These are phyloP conservation scores for Chenopodium album DNA, from an alignment of 148 eudicot genomes.

Conservation along the genomic window DNA sequence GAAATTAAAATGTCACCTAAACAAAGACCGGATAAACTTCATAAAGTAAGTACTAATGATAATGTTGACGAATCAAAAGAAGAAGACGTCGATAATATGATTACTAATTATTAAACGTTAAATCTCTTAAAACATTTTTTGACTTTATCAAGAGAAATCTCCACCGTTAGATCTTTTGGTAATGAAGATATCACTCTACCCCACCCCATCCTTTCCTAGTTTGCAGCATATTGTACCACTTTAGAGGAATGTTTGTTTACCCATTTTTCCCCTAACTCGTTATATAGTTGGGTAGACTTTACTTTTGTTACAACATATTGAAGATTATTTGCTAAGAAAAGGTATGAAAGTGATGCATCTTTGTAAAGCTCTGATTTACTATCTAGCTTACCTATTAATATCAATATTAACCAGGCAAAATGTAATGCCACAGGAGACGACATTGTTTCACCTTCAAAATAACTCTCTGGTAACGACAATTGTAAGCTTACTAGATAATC, in stretches of 20 bases:
- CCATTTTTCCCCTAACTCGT: conserved; percentile 73
- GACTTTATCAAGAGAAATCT: conserved; percentile 34
- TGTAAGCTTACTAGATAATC: conserved; percentile 34
- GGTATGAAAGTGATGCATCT: conserved; percentile 58
- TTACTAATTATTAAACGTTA: conserved; percentile 15
- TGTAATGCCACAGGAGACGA: conserved; percentile 38
- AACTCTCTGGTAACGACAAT: conserved; percentile 43
- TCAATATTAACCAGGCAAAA: conserved; percentile 62
- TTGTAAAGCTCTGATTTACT: conserved; percentile 58
- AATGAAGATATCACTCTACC: conserved; percentile 43
- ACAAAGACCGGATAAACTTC: too few relatives aligned
- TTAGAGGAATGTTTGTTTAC: conserved; percentile 42
- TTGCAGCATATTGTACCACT: conserved; percentile 55
- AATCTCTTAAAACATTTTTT: conserved; percentile 55
- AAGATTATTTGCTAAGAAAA: conserved; percentile 75
- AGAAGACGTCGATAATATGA: conserved; percentile 15
- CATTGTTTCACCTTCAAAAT: conserved; percentile 35
- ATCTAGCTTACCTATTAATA: conserved; percentile 65
- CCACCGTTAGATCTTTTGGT: conserved; percentile 38
- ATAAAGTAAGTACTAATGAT: not conserved
- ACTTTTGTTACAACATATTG: conserved; percentile 57
- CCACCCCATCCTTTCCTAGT: conserved; percentile 73
- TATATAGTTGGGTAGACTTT: conserved; percentile 40
- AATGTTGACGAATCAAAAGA: conserved; percentile 25
- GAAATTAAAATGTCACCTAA: too few relatives aligned